A percentile compares a stretch with the other conserved stretches of the same genome.
These are phyloP conservation scores for Melaleuca alternifolia DNA, from an alignment of 345 rosid genomes.

Conservation along the genomic window DNA sequence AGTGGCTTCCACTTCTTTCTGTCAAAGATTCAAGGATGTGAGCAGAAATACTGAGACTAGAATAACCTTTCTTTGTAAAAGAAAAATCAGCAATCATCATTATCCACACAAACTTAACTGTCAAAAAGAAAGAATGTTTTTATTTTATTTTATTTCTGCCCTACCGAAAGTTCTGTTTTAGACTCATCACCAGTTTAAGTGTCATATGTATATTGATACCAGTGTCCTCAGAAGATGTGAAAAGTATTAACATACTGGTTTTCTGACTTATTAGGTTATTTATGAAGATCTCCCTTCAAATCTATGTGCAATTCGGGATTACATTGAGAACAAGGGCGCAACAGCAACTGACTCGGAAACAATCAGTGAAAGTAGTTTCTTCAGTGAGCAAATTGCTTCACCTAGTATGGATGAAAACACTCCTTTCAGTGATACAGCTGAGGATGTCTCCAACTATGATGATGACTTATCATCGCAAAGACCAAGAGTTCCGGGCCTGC, in stretches of 20 bases:
- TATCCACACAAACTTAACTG: not conserved
- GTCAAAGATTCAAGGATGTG: not conserved
- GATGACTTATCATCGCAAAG: conserved; percentile 31
- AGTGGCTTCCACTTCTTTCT: not conserved
- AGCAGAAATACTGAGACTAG: not conserved
- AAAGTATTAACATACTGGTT: not conserved
- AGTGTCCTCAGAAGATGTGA: not conserved
- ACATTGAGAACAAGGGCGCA: conserved; percentile 51
- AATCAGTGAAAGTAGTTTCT: conserved; percentile 13
- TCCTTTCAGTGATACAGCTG: not conserved
- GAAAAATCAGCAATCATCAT: not conserved
- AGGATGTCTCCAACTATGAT: conserved; percentile 4
- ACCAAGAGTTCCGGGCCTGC: conserved; percentile 80
- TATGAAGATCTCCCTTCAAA: conserved; percentile 98
- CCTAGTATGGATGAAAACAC: conserved; percentile 10
- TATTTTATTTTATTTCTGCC: not conserved
- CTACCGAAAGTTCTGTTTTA: not conserved
- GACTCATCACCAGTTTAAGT: not conserved
- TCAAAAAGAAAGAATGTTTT: not conserved
- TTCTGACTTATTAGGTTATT: conserved; percentile 47
- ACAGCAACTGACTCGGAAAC: conserved; percentile 29
- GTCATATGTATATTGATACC: not conserved
- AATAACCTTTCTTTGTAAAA: not conserved
- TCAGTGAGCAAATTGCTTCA: conserved; percentile 22
- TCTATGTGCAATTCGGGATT: conserved; percentile 82